phyloP scores from a whole-genome alignment of 2,329 filamentous ascomycete species.

The Xylariaceae sp. region DNA sequence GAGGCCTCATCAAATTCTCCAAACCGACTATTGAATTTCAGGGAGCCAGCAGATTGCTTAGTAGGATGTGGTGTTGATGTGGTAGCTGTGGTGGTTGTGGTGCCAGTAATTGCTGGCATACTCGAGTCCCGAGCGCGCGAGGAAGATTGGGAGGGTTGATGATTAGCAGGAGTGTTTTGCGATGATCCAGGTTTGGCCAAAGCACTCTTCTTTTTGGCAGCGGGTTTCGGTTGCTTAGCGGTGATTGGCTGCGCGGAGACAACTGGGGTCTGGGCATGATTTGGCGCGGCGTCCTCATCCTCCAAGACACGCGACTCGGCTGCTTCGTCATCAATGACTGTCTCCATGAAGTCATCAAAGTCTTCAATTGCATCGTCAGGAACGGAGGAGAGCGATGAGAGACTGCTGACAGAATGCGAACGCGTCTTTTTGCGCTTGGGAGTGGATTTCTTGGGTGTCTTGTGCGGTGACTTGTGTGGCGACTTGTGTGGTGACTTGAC shows the following conservation, averaged over 20 bases:
- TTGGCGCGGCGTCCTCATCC: slow-evolving; percentile 29
- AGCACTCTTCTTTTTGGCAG: slow-evolving; percentile 34
- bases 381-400: slow-evolving; percentile 33
- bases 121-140: slow-evolving; percentile 27
- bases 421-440: slow-evolving; percentile 24
- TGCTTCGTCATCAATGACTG: slow-evolving; percentile 27
- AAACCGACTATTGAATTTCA: slow-evolving; percentile 30
- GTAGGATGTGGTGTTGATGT: slow-evolving; percentile 11
- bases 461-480: slow-evolving; percentile 13
- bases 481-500: background rate
- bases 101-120: slow-evolving; percentile 30
- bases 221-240: slow-evolving; percentile 31
- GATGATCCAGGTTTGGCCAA: slow-evolving; percentile 30
- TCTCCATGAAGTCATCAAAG: slow-evolving; percentile 30
- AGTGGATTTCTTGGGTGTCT: slow-evolving; percentile 16
- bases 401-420: slow-evolving; percentile 31
- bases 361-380: slow-evolving; percentile 32
- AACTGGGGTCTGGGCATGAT: slow-evolving; percentile 32
- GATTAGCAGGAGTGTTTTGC: slow-evolving; percentile 24
- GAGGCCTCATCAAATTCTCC: slow-evolving; percentile 21
- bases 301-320: slow-evolving; percentile 26
- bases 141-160: slow-evolving; percentile 14
- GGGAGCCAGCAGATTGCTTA: slow-evolving; percentile 7
- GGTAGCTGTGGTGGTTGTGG: slow-evolving; percentile 21
- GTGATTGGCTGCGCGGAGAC: slow-evolving; percentile 33